Percentiles rank a stretch among this genome's conserved stretches.
These are phyloP conservation scores for Nitzschia palea DNA, from an alignment of 108 stramenopile species.

Conservation along the genomic window DNA sequence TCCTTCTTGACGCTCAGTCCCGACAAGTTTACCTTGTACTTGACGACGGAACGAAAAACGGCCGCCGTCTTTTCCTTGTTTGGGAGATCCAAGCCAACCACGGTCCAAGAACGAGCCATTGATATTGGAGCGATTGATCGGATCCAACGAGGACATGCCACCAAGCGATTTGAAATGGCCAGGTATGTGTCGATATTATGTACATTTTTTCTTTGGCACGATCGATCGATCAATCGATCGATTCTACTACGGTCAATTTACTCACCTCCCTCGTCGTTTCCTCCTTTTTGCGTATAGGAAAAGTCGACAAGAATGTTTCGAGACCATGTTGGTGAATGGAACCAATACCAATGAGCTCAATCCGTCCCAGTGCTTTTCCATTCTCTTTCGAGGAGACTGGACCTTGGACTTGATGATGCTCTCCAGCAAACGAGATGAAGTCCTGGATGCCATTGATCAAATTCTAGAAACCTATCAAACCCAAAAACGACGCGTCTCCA, in stretches of 20 bases:
- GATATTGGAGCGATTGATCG: slow-evolving; percentile 82
- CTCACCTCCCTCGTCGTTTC: too few species aligned
- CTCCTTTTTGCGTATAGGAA: too few species aligned
- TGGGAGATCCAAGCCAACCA: not conserved
- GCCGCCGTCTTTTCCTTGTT: not conserved
- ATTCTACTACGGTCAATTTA: too few species aligned
- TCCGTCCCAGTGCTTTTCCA: slow-evolving; percentile 66
- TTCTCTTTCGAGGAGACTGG: slow-evolving; percentile 77
- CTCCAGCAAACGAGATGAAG: slow-evolving; percentile 53
- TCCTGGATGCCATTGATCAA: slow-evolving; percentile 62
- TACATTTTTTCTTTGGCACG: not conserved
- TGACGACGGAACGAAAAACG: slow-evolving; percentile 21
- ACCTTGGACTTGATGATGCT: slow-evolving; percentile 79
- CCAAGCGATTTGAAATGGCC: slow-evolving; percentile 19
- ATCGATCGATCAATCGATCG: too few species aligned
- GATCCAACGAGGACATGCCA: slow-evolving; percentile 69
- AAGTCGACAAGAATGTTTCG: slow-evolving; percentile 12
- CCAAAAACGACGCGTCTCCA: slow-evolving; percentile 66
- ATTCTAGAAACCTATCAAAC: slow-evolving; percentile 57
- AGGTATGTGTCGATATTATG: slow-evolving; percentile 11
- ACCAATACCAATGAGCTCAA: not conserved
- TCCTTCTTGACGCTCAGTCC: slow-evolving; percentile 47
- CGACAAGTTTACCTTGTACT: slow-evolving; percentile 75
- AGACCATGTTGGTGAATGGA: not conserved
- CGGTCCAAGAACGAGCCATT: slow-evolving; percentile 36